Percentiles rank a stretch among this genome's conserved stretches.
These are phyloP conservation scores for Kodamaea kaohsiungensis DNA, from an alignment of 805 yeast species.

Conservation along the genomic window DNA sequence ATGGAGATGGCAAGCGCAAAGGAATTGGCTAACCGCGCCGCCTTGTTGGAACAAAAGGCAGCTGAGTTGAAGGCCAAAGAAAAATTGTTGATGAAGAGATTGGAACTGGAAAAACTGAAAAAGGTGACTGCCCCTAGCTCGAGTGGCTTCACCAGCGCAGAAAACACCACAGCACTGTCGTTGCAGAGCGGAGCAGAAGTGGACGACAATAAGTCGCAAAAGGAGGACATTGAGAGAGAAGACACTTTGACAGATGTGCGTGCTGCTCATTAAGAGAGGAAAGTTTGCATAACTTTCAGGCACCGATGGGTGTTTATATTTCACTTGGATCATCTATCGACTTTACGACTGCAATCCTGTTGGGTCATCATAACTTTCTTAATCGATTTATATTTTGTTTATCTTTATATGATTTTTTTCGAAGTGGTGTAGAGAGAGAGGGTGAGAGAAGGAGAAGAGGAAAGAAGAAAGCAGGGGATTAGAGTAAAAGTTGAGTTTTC, in stretches of 20 bases:
- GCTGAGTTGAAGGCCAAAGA: slow-evolving; percentile 71
- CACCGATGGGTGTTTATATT: not conserved
- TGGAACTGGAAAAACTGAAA: slow-evolving; percentile 27
- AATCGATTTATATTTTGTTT: slow-evolving; percentile 1
- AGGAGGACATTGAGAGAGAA: slow-evolving; percentile 4
- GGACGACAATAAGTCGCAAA: slow-evolving; percentile 1
- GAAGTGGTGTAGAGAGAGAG: not conserved
- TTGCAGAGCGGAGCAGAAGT: slow-evolving; percentile 4
- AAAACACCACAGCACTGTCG: slow-evolving; percentile 8
- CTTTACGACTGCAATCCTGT: not conserved
- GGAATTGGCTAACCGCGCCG: slow-evolving; percentile 73
- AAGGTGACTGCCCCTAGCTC: slow-evolving; percentile 3
- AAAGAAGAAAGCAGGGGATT: too few relatives aligned
- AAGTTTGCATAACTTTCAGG: not conserved
- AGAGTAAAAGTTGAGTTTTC: too few relatives aligned
- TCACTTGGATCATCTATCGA: not conserved
- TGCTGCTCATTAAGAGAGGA: not conserved
- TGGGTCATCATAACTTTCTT: not conserved
- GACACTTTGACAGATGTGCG: slow-evolving; percentile 7
- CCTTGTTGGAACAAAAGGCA: slow-evolving; percentile 72
- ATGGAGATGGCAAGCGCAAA: slow-evolving; percentile 76
- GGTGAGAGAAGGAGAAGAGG: not conserved
- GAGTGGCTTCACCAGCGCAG: slow-evolving; percentile 9
- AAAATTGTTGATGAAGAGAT: slow-evolving; percentile 46
- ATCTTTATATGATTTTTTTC: slow-evolving; percentile 1